phyloP scores from a whole-genome alignment of 2,329 filamentous ascomycete species.

The Coniochaeta sp. region DNA sequence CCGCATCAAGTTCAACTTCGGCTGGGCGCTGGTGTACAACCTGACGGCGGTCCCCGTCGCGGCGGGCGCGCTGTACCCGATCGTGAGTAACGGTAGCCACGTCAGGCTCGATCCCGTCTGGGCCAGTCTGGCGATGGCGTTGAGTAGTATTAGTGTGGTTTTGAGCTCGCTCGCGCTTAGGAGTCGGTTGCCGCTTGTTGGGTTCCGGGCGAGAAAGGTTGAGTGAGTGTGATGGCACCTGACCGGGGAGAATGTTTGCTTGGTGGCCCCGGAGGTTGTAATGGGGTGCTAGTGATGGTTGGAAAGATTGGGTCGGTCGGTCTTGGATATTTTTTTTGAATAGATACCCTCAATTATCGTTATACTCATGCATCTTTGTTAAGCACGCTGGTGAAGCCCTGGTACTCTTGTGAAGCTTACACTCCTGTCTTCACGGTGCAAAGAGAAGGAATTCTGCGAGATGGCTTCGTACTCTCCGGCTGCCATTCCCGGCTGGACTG shows the following conservation, averaged over 20 bases:
- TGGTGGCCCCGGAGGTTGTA: not conserved
- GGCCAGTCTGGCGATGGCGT: slow-evolving; percentile 87
- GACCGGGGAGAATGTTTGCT: not conserved
- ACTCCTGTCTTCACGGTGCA: too few species aligned
- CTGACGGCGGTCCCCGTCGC: slow-evolving; percentile 70
- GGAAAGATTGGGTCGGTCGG: not conserved
- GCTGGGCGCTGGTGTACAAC: slow-evolving; percentile 81
- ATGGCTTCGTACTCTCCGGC: too few species aligned
- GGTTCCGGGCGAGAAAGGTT: slow-evolving; percentile 31
- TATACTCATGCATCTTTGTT: not conserved
- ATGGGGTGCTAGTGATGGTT: not conserved
- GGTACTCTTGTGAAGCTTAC: not conserved
- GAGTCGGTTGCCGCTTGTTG: slow-evolving; percentile 33
- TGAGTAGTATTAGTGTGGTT: slow-evolving; percentile 86
- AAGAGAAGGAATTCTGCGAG: too few species aligned
- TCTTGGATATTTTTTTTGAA: not conserved
- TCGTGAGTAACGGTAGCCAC: slow-evolving; percentile 43
- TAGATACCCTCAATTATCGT: not conserved
- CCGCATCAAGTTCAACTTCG: slow-evolving; percentile 78
- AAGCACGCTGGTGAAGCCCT: not conserved
- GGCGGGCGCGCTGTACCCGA: slow-evolving; percentile 66
- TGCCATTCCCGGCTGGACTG: too few species aligned
- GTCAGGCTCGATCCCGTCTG: slow-evolving; percentile 69
- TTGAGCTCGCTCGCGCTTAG: slow-evolving; percentile 70
- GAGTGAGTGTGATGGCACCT: slow-evolving; percentile 1